phyloP scores from a whole-genome alignment of 352 stramenopile species.

The Globisporangium lucens region DNA sequence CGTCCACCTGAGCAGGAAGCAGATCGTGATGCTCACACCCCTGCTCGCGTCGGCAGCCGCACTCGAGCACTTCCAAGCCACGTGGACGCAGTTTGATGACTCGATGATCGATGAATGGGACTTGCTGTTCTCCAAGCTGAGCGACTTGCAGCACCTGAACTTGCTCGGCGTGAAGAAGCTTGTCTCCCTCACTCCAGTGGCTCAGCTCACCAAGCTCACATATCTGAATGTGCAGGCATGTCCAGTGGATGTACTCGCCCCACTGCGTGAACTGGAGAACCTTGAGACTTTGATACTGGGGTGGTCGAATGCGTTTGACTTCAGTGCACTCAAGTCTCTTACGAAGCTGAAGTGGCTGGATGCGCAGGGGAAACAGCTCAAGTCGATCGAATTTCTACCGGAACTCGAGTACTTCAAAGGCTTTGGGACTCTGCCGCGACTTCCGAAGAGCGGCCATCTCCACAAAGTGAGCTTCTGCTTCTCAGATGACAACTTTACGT shows the following conservation, averaged over 20 bases:
- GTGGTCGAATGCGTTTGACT: background rate
- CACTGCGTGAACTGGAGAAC: background rate
- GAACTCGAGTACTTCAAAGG: conserved; percentile 7
- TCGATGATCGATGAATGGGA: conserved; percentile 1
- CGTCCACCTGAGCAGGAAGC: conserved; percentile 3
- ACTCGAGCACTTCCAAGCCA: background rate
- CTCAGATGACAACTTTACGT: conserved; percentile 5
- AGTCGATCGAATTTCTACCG: conserved; percentile 3
- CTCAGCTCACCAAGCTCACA: conserved; percentile 5
- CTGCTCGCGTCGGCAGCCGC: background rate
- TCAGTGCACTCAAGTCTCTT: background rate
- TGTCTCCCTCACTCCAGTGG: background rate
- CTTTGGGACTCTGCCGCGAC: conserved; percentile 1
- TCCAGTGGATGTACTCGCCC: background rate
- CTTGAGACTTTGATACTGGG: conserved; percentile 5
- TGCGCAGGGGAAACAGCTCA: conserved; percentile 5
- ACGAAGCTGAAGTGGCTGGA: conserved; percentile 1
- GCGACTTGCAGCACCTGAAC: background rate
- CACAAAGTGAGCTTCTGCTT: conserved; percentile 8
- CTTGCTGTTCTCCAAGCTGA: background rate
- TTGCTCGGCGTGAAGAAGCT: conserved; percentile 3
- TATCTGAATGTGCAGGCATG: conserved; percentile 7
- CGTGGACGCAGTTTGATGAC: conserved; percentile 1
- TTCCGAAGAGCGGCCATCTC: background rate
- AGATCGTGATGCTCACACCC: background rate